Evolutionary conservation across 2,329 filamentous ascomycete species (phyloP).

Genomic region (Aureobasidium pullulans): DNA sequence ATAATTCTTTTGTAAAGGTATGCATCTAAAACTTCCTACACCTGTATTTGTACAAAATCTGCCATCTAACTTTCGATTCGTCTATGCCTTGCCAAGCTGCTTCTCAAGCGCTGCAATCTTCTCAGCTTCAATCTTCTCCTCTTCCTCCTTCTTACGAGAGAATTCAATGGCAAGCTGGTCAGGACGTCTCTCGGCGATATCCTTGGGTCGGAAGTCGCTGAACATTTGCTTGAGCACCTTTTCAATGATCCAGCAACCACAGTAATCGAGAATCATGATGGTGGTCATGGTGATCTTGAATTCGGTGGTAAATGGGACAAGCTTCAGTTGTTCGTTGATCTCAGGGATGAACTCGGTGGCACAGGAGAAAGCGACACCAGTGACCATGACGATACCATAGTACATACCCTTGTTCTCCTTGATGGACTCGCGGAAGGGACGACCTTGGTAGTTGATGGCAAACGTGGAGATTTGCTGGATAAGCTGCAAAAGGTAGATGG

Average conservation of each 20-base stretch:
- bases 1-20: background rate
- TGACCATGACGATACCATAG: constrained; percentile 86
- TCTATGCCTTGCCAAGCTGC: constrained; percentile 25
- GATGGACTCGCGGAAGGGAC: constrained; percentile 93
- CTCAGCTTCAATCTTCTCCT: constrained; percentile 33
- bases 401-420: constrained; percentile 97
- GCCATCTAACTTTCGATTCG: background rate
- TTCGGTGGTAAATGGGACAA: constrained; percentile 80
- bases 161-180: constrained; percentile 79
- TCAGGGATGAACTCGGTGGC: constrained; percentile 93
- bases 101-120: constrained; percentile 23
- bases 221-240: constrained; percentile 76
- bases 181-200: constrained; percentile 78
- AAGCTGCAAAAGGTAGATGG: constrained; percentile 91
- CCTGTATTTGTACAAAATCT: background rate
- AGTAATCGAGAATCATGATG: constrained; percentile 83
- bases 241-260: constrained; percentile 80
- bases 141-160: constrained; percentile 52
- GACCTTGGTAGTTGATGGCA: constrained; percentile 97
- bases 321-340: constrained; percentile 84
- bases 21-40: background rate
- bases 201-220: constrained; percentile 85
- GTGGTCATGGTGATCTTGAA: constrained; percentile 82
- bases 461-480: constrained; percentile 99
- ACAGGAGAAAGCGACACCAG: constrained; percentile 84